A percentile compares a stretch with the other conserved stretches of the same genome.
Conservation (phyloP, 805 yeast species). For the Cyberlindnera amylophila region DNA sequence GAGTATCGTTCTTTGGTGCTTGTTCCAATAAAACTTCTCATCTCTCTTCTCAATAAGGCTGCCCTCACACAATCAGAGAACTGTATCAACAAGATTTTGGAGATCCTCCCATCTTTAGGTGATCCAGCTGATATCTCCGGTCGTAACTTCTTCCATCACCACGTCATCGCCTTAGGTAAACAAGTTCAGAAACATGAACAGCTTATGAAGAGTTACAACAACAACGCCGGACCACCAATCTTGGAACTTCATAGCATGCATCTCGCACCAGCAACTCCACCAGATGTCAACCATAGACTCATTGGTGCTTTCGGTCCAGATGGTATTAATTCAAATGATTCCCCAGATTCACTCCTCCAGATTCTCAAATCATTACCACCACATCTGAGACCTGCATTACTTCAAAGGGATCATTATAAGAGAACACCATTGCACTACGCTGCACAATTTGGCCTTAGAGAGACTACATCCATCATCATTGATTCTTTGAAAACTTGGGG, state of each 20-base stretch:
- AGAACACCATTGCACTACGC: constrained; percentile 90
- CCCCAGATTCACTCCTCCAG: constrained; percentile 55
- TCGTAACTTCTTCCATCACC: constrained; percentile 82
- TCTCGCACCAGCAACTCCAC: constrained; percentile 47
- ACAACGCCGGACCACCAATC: constrained; percentile 7
- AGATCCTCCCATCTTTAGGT: constrained; percentile 45
- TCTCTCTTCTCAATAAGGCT: constrained; percentile 63
- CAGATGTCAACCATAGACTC: constrained; percentile 44
- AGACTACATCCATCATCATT: constrained; percentile 55
- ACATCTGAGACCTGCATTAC: constrained; percentile 49
- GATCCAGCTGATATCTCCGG: constrained; percentile 75
- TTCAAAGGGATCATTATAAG: constrained; percentile 68
- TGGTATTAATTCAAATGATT: constrained; percentile 55
- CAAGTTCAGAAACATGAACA: constrained; percentile 34
- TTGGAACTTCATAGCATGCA: constrained; percentile 14
- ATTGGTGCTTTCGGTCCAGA: constrained; percentile 57
- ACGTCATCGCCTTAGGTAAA: constrained; percentile 74
- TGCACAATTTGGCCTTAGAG: constrained; percentile 77
- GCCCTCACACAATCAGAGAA: constrained; percentile 50
- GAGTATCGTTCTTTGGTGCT: constrained; percentile 43
- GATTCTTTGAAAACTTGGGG: constrained; percentile 56
- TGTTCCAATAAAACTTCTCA: constrained; percentile 50
- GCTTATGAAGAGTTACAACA: constrained; percentile 3
- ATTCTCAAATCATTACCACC: constrained; percentile 55
- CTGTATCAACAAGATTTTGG: constrained; percentile 57